These are phyloP conservation scores for Cystobasidium tubakii DNA, from an alignment of 768 basidiomycete species.

Conservation along the genomic window DNA sequence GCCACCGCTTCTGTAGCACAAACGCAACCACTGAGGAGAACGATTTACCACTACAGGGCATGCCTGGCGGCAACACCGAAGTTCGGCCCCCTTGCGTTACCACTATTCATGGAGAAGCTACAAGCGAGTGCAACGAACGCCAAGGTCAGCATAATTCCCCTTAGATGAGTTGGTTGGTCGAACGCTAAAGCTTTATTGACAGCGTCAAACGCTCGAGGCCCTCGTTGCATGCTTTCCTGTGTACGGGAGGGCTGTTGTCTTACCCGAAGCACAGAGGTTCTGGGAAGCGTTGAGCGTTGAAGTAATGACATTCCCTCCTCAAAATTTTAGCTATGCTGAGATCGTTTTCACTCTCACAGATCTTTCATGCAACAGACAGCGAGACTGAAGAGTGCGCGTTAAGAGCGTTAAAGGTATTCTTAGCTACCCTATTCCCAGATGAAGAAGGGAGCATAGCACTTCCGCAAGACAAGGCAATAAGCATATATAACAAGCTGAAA, in stretches of 20 bases:
- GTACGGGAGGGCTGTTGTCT: constrained; percentile 65
- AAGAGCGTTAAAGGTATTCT: constrained; percentile 63
- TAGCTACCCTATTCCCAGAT: constrained; percentile 63
- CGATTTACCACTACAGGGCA: constrained; percentile 50
- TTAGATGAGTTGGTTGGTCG: constrained; percentile 34
- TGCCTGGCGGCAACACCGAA: constrained; percentile 72
- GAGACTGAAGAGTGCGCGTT: constrained; percentile 70
- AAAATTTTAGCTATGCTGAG: too few relatives aligned
- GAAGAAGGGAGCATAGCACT: constrained; percentile 49
- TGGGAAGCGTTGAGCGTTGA: constrained; percentile 90
- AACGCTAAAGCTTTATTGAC: constrained; percentile 18
- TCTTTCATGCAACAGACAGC: constrained; percentile 82
- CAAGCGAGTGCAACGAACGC: constrained; percentile 69
- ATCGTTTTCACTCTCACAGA: constrained; percentile 53
- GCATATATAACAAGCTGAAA: constrained; percentile 67
- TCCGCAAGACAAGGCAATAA: constrained; percentile 48
- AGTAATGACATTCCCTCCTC: constrained; percentile 52
- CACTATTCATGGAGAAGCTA: constrained; percentile 86
- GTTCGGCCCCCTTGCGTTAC: constrained; percentile 77
- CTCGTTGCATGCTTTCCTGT: constrained; percentile 72
- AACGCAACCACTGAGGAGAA: background rate
- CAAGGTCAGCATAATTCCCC: constrained; percentile 58
- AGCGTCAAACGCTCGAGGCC: constrained; percentile 81
- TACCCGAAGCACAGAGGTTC: constrained; percentile 64
- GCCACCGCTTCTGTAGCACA: background rate